phyloP scores from a whole-genome alignment of 441 rosid genomes.

The Populus hybrid region DNA sequence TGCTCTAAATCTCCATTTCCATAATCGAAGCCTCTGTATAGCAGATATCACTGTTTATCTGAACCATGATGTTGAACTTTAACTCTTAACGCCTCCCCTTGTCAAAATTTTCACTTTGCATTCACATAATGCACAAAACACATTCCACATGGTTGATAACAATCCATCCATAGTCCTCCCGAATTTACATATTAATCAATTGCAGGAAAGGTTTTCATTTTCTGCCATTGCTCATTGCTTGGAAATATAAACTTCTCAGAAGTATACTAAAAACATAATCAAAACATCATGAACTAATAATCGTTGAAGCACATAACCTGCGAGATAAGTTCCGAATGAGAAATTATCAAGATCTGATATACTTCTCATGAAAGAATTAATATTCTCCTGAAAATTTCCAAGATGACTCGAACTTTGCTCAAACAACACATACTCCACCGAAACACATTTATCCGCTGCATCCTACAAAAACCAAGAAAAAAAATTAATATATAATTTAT shows the following conservation, averaged over 20 bases:
- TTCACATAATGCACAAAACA: neutral
- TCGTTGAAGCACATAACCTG: slow-evolving; percentile 41
- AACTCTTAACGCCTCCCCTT: too few species aligned
- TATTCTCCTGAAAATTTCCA: slow-evolving; percentile 45
- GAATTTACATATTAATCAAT: neutral
- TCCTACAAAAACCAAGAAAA: slow-evolving; percentile 36
- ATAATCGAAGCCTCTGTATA: too few species aligned
- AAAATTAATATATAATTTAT: neutral
- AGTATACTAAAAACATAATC: neutral
- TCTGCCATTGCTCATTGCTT: neutral
- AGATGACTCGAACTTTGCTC: slow-evolving; percentile 54
- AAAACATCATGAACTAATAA: neutral
- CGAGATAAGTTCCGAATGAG: slow-evolving; percentile 57
- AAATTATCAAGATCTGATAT: slow-evolving; percentile 88
- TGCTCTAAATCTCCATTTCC: too few species aligned
- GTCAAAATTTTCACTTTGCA: too few species aligned
- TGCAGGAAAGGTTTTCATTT: neutral
- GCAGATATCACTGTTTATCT: too few species aligned
- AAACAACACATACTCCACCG: slow-evolving; percentile 67
- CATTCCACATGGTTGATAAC: neutral
- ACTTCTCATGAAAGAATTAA: slow-evolving; percentile 43
- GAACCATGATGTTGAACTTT: too few species aligned
- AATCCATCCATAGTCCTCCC: neutral
- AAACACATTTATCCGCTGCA: slow-evolving; percentile 79
- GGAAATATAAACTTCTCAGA: neutral